phyloP scores from a whole-genome alignment of 2,329 filamentous ascomycete species.

The Bisporella sp. region DNA sequence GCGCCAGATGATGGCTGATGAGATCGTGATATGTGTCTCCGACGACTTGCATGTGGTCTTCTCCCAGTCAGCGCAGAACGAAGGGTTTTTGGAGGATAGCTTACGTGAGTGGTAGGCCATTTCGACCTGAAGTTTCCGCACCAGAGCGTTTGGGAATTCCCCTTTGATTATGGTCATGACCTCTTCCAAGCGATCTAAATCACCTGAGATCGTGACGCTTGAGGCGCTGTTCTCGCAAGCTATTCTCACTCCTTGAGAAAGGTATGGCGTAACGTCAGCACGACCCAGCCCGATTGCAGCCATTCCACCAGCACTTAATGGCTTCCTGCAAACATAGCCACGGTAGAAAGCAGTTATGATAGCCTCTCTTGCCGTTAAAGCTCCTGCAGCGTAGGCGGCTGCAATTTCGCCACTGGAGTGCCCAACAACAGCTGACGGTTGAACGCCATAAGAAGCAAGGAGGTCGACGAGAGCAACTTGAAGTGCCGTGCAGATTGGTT shows the following conservation, averaged over 20 bases:
- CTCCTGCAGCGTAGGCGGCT: constrained; percentile 28
- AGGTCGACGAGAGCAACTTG: constrained; percentile 16
- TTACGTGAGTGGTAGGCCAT: background rate
- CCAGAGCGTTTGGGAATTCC: background rate
- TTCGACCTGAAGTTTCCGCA: background rate
- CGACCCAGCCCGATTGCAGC: background rate
- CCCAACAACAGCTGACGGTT: constrained; percentile 28
- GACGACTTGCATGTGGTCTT: constrained; percentile 28
- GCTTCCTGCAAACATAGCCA: background rate
- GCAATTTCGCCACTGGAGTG: constrained; percentile 36
- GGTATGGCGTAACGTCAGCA: background rate
- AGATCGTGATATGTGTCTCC: constrained; percentile 30
- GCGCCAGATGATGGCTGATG: too few relatives aligned
- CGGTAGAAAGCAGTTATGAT: background rate
- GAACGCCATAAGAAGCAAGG: constrained; percentile 19
- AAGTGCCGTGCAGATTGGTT: constrained; percentile 17
- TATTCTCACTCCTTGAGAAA: constrained; percentile 10
- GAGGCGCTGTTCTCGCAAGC: constrained; percentile 24
- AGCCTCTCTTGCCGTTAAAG: background rate
- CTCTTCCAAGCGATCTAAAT: background rate
- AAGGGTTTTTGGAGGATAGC: too few relatives aligned
- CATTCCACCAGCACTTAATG: background rate
- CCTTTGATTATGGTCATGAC: background rate
- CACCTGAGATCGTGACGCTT: constrained; percentile 20
- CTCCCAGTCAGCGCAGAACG: too few relatives aligned